Percentiles rank a stretch among this genome's conserved stretches.
phyloP scores from a whole-genome alignment of 2,329 filamentous ascomycete genomes.

The Arthroderma uncinatum region DNA sequence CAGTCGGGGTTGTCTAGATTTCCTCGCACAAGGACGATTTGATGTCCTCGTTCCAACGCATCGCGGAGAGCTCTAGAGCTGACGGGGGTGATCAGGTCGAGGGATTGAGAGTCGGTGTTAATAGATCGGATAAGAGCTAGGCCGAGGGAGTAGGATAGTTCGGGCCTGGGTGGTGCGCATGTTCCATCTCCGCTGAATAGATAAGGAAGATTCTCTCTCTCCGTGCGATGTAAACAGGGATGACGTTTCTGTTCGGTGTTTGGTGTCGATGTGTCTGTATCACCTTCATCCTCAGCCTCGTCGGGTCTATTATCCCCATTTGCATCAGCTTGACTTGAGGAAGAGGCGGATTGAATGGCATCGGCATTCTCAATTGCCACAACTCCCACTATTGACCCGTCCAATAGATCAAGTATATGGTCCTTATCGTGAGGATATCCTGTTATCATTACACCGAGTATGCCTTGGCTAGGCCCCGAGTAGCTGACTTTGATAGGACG shows the following conservation, averaged over 20 bases:
- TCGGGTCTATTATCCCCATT: neutral
- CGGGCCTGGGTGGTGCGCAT: conserved; percentile 37
- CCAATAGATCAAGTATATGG: conserved; percentile 41
- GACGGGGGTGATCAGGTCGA: conserved; percentile 42
- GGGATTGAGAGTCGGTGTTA: conserved; percentile 27
- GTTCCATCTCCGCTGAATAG: conserved; percentile 35
- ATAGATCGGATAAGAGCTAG: conserved; percentile 38
- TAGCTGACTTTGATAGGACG: conserved; percentile 43
- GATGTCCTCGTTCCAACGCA: conserved; percentile 24
- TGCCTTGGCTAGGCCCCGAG: conserved; percentile 32
- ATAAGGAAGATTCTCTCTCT: conserved; percentile 40
- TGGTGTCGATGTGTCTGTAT: neutral
- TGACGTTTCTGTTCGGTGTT: neutral
- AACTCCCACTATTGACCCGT: conserved; percentile 45
- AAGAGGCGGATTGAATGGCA: conserved; percentile 12
- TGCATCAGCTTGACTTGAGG: conserved; percentile 1
- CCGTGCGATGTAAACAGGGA: conserved; percentile 25
- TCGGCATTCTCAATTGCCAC: conserved; percentile 37
- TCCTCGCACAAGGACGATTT: conserved; percentile 41
- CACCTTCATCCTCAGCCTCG: conserved; percentile 1
- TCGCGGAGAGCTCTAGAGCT: conserved; percentile 21
- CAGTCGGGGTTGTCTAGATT: conserved; percentile 36
- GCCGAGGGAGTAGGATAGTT: conserved; percentile 39
- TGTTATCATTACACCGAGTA: conserved; percentile 43
- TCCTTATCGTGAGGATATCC: conserved; percentile 39